Percentiles rank a stretch among this genome's conserved stretches.
Conservation (phyloP, 805 yeast species). For the Candida caryicola region DNA sequence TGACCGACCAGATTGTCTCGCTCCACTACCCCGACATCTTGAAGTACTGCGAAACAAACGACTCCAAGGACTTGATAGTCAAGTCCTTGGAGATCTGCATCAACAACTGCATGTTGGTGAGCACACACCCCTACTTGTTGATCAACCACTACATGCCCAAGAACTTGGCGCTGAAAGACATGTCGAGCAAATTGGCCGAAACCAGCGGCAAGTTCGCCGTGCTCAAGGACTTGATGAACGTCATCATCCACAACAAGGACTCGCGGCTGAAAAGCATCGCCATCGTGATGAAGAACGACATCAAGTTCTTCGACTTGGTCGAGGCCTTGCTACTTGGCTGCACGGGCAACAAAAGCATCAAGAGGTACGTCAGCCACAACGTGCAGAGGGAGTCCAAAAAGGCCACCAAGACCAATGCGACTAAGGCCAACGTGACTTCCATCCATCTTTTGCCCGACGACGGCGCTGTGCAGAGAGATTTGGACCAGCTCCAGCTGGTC, state of each 20-base stretch:
- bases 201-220: conserved; percentile 84
- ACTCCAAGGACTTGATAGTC: conserved; percentile 51
- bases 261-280: conserved; percentile 52
- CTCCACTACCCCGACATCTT: conserved; percentile 88
- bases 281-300: conserved; percentile 65
- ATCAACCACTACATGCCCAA: conserved; percentile 86
- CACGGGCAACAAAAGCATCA: conserved; percentile 43
- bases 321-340: conserved; percentile 71
- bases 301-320: conserved; percentile 61
- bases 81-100: conserved; percentile 76
- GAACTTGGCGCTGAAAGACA: conserved; percentile 65
- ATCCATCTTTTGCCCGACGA: conserved; percentile 16
- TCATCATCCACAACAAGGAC: conserved; percentile 41
- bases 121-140: conserved; percentile 84
- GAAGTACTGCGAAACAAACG: conserved; percentile 71
- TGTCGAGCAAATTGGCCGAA: conserved; percentile 65
- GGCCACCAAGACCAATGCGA: background rate
- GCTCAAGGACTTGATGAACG: conserved; percentile 58
- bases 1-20: conserved; percentile 88
- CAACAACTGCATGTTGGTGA: conserved; percentile 71
- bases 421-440: conserved; percentile 2
- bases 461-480: conserved; percentile 16
- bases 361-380: conserved; percentile 60
- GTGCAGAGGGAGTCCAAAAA: conserved; percentile 47
- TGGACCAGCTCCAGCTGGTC: conserved; percentile 22